Percentiles rank a stretch among this genome's conserved stretches.
These are phyloP conservation scores for Pichia manshurica DNA, from an alignment of 805 yeast species.

Conservation along the genomic window DNA sequence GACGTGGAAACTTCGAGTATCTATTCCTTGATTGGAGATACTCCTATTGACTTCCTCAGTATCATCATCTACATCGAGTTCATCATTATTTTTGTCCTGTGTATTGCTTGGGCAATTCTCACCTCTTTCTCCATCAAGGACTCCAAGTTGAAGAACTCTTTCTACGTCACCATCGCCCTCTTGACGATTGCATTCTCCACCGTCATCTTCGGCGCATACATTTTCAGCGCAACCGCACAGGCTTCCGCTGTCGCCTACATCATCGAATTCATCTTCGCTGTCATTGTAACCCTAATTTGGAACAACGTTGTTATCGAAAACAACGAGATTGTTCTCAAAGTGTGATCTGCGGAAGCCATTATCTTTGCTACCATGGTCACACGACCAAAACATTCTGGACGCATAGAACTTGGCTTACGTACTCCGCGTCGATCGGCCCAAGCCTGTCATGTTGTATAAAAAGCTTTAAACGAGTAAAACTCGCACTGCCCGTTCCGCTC, in stretches of 20 bases:
- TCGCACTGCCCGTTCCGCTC: not conserved
- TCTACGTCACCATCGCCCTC: slow-evolving; percentile 7
- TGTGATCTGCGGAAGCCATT: not conserved
- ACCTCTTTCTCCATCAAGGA: slow-evolving; percentile 21
- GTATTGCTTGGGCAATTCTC: slow-evolving; percentile 16
- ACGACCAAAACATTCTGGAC: no score
- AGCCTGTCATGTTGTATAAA: no score
- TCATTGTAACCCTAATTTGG: slow-evolving; percentile 25
- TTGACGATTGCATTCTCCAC: slow-evolving; percentile 5
- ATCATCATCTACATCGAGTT: slow-evolving; percentile 23
- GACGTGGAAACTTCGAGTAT: slow-evolving; percentile 27
- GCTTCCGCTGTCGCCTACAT: slow-evolving; percentile 22
- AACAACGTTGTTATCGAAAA: slow-evolving; percentile 21
- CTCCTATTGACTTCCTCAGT: slow-evolving; percentile 17
- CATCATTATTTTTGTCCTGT: slow-evolving; percentile 15
- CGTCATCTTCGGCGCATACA: slow-evolving; percentile 18
- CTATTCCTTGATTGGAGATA: slow-evolving; percentile 26
- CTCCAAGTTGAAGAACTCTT: slow-evolving; percentile 12
- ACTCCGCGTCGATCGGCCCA: not conserved
- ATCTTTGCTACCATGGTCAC: no score
- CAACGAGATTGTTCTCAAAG: not conserved
- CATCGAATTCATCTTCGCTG: slow-evolving; percentile 20
- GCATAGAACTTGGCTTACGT: no score
- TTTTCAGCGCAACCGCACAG: slow-evolving; percentile 16
- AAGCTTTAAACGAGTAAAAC: no score